These are phyloP conservation scores for Sporothrix phasma DNA, from an alignment of 2,329 filamentous ascomycete species.

Conservation along the genomic window DNA sequence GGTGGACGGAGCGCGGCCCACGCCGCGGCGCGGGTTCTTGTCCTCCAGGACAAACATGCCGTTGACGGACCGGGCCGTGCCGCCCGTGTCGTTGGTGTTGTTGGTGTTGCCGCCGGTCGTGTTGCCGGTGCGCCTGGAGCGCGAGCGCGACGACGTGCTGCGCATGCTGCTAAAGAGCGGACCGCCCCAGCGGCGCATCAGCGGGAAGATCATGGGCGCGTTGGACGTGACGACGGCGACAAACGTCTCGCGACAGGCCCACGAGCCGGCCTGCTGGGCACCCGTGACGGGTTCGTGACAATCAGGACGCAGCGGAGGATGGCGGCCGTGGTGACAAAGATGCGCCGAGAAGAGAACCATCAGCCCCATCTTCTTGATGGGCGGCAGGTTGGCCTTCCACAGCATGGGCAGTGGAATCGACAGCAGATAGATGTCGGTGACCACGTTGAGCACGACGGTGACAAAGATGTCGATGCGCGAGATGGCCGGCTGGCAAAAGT, in stretches of 20 bases:
- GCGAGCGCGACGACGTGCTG: neutral
- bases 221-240: constrained; percentile 22
- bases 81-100: neutral
- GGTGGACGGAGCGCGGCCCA: constrained; percentile 23
- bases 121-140: constrained; percentile 1
- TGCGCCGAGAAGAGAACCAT: constrained; percentile 43
- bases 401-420: constrained; percentile 39
- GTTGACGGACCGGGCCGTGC: constrained; percentile 13
- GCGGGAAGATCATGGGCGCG: constrained; percentile 20
- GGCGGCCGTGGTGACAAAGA: constrained; percentile 45
- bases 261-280: constrained; percentile 30
- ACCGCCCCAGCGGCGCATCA: constrained; percentile 16
- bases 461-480: constrained; percentile 31
- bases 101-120: neutral
- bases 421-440: constrained; percentile 33
- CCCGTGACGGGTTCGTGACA: constrained; percentile 30
- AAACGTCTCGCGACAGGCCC: constrained; percentile 27
- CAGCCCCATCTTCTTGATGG: constrained; percentile 41
- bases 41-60: constrained; percentile 22
- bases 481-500: constrained; percentile 31
- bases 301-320: constrained; percentile 45
- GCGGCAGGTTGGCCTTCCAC: constrained; percentile 39
- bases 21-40: constrained; percentile 23
- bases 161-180: constrained; percentile 12
- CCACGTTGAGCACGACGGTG: constrained; percentile 30